Evolutionary conservation across 768 basidiomycete genomes (phyloP), one percentile per base, ranked within the genome.

Genomic region (Lentinula guzmanii): DNA sequence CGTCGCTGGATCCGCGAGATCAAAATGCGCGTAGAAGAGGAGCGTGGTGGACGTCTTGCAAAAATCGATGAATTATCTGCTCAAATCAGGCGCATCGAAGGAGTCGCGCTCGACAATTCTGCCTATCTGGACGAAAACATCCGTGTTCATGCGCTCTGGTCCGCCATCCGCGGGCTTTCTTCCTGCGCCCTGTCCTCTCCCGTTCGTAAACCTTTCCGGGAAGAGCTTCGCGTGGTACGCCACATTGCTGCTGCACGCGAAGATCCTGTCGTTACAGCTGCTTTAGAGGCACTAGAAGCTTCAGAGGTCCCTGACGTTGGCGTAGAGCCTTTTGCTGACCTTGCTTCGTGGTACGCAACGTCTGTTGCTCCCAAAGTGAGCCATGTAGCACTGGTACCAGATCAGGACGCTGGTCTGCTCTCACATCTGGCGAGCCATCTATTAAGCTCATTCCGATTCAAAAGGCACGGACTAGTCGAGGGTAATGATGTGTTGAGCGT

Each of bases 1-100:
- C 87, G 95, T 54, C 84, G 93, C 58, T 98, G 96, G 95, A 91
- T 99, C 45, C 87, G 93, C 35, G 94, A 98, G 62, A 87, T 98
- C 79, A 97, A 98, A 77, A 82, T 95, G 54, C 90, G 88, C 65
- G 95, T 99, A 61, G 96, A 99, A 74, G 85, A 93, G 69, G 97
- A 99, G 74, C 93, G 97, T 48, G 94, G 94, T 15, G 95, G 95
- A 11, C 90, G 97, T 59, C 82, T 99, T 9, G 90, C 94, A 50
- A 97, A 95, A 74, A 86, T 99, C 37, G 94, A 96, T 69, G 91
- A 95, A 71, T 87, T 99, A 52, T 89, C 94, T 9, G 85, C 90
- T 5, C 89, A 90, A 52, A 77, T 98, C 65, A 95, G 97, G 73
- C 88, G 91, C 64, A 85, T 99, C 34, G 94, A 97, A 72, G 86